A percentile compares a stretch with the other conserved stretches of the same genome.
Conservation (phyloP, 2,329 filamentous ascomycete species). For the Phoma sp. region DNA sequence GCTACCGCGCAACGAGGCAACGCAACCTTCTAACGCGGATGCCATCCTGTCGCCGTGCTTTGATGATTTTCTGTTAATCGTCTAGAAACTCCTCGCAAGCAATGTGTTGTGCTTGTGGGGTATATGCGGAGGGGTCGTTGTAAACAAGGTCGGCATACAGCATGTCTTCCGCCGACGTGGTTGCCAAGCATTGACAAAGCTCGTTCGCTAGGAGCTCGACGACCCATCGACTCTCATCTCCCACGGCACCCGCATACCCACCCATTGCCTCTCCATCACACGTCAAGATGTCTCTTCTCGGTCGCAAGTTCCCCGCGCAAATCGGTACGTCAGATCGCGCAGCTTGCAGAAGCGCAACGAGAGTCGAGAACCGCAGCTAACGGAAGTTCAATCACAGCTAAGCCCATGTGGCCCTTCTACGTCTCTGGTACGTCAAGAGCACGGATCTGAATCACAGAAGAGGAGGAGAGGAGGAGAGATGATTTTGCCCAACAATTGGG, state of each 20-base stretch:
- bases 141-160: conserved; percentile 26
- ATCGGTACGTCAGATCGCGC: conserved; percentile 51
- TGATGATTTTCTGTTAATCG: not conserved
- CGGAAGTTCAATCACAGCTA: conserved; percentile 64
- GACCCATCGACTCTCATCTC: conserved; percentile 33
- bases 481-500: conserved; percentile 19
- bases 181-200: conserved; percentile 31
- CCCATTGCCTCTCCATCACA: conserved; percentile 39
- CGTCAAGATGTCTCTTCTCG: conserved; percentile 54
- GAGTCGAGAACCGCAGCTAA: conserved; percentile 35
- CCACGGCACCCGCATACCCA: conserved; percentile 39
- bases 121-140: conserved; percentile 13
- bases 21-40: conserved; percentile 63
- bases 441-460: not conserved
- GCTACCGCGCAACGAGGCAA: conserved; percentile 65
- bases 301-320: conserved; percentile 59
- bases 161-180: conserved; percentile 30
- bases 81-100: not conserved
- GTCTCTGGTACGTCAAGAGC: conserved; percentile 76
- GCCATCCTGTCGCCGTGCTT: conserved; percentile 26
- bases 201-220: conserved; percentile 12
- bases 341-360: not conserved
- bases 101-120: conserved; percentile 22
- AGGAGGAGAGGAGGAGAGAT: conserved; percentile 7
- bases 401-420: conserved; percentile 93